Evolutionary conservation across 139 green algal species (phyloP), one percentile per base, ranked within the genome.

Genomic region (Pleodorina starrii): DNA sequence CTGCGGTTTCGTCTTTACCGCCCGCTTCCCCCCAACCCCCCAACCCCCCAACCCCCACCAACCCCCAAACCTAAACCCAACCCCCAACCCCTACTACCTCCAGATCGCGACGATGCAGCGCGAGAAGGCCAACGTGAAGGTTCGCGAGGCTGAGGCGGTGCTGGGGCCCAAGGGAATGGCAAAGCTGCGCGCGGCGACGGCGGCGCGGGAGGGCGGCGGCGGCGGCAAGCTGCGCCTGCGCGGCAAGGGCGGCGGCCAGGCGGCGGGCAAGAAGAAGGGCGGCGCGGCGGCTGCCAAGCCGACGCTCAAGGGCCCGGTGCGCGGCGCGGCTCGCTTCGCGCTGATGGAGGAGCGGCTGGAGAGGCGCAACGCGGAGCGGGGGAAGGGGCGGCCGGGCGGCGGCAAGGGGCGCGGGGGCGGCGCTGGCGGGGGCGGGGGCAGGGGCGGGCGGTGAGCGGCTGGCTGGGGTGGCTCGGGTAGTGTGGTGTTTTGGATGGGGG

Each of bases 271-370:
- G 23, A 60, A 73, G 21, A 91, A 90, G 42, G 72, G 72, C 40
- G 36, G 93, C 87, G 12, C 87, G 12, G 91, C 81, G 29, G 68
- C 81, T 48, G 60, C 57, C 1, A 57, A 32, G 38, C 79, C 79
- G 5, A 21, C 80, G 32, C 25, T 40, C 25, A 51, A 66, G 17
- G 89, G 85, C 44, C 91, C 92, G 11, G 36, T 85, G 2, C 83
- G 93, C 0, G 93, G 93, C 25, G 92, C 89, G 25, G 84, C 90
- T 19, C 86, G 92, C 36, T 59, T 90, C 32, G 76, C 91, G 35
- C 27, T 84, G 27, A 74, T 89, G 50, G 66, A 63, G 42, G 69
- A 63, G 77, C 77, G 74, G 74, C 40, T 60, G 86, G 40, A 57
- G 88, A 27, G 35, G 78, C 44, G 60, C 57, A 83, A 90, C 43